These are phyloP conservation scores for Purpureocillium takamizusanense DNA, from an alignment of 2,329 filamentous ascomycete genomes.

Conservation along the genomic window DNA sequence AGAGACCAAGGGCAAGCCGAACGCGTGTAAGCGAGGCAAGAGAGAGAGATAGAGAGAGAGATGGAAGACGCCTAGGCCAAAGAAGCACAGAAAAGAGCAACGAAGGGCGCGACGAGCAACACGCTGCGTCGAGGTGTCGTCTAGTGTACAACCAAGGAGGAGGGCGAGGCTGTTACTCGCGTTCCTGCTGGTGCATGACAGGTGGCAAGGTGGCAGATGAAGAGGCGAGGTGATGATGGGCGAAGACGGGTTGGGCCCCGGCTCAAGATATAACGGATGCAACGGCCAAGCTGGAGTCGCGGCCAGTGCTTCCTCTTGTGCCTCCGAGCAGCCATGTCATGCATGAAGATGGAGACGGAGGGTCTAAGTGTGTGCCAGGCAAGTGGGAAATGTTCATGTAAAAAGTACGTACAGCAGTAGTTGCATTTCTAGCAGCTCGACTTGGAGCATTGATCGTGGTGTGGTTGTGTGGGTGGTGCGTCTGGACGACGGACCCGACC, in stretches of 20 bases:
- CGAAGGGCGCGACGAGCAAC: too few relatives aligned
- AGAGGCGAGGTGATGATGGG: neutral
- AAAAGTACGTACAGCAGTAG: slow-evolving; percentile 4
- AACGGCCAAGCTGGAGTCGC: neutral
- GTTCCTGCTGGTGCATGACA: too few relatives aligned
- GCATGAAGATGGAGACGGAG: slow-evolving; percentile 29
- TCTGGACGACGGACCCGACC: slow-evolving; percentile 5
- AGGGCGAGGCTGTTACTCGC: neutral
- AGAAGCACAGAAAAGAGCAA: too few relatives aligned
- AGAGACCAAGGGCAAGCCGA: too few relatives aligned
- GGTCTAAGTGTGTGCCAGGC: slow-evolving; percentile 8
- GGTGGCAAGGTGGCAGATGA: slow-evolving; percentile 1
- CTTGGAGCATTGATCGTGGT: slow-evolving; percentile 1
- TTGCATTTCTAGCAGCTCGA: slow-evolving; percentile 1
- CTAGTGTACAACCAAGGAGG: neutral
- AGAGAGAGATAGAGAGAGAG: too few relatives aligned
- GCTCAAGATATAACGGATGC: neutral
- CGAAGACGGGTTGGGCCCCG: too few relatives aligned
- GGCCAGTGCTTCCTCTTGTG: slow-evolving; percentile 8
- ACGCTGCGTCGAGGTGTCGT: neutral
- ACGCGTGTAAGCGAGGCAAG: too few relatives aligned
- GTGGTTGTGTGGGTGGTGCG: slow-evolving; percentile 1
- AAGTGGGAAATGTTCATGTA: slow-evolving; percentile 6
- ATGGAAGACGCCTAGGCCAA: too few relatives aligned
- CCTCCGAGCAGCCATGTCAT: slow-evolving; percentile 18